Base-by-base conservation (phyloP, 805 yeast genomes). In the Kodamaea lidongshanica region DNA sequence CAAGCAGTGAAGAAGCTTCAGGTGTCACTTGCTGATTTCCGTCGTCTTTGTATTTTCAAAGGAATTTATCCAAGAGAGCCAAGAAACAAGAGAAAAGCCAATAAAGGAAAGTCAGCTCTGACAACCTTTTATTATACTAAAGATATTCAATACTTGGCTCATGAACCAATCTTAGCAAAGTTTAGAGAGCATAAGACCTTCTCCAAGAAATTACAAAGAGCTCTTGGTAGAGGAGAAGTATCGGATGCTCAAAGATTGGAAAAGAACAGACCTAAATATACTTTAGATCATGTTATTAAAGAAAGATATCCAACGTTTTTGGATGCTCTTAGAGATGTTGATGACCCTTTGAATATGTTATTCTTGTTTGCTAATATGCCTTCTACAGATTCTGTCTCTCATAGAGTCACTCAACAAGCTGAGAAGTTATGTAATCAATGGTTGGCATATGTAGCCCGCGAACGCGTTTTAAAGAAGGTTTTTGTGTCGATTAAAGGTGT, bases 11-110 rank as follows among this genome's bases (percentile, higher is more conserved):
- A 80, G 59, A 86, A 80, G 54, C 67, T 92, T 39, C 98, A 92
- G 61, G 81, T 92, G 16, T 82, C 96, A 3, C 69, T 92, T 28
- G 96, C 96, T 8, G 98, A 92, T 62, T 92, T 92, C 74, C 78
- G 95, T 64, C 77, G 98, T 51, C 71, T 92, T 52, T 92, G 98
- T 71, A 92, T 92, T 55, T 86, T 92, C 72, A 92, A 92, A 59
- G 98, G 98, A 30, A 88, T 92, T 41, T 92, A 86, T 54, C 98
- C 98, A 32, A 76, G 98, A 56, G 96, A 87, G 54, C 97, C 97
- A 27, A 70, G 88, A 47, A 86, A 85, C 61, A 92, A 88, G 66
- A 86, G 82, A 76, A 88, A 86, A 70, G 96, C 96, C 37, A 89
- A 87, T 61, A 92, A 86, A 61, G 97, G 98, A 13, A 83, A 95